These are phyloP conservation scores for Macadamia integrifolia DNA, from an alignment of 164 flowering plant genomes.

Conservation along the genomic window DNA sequence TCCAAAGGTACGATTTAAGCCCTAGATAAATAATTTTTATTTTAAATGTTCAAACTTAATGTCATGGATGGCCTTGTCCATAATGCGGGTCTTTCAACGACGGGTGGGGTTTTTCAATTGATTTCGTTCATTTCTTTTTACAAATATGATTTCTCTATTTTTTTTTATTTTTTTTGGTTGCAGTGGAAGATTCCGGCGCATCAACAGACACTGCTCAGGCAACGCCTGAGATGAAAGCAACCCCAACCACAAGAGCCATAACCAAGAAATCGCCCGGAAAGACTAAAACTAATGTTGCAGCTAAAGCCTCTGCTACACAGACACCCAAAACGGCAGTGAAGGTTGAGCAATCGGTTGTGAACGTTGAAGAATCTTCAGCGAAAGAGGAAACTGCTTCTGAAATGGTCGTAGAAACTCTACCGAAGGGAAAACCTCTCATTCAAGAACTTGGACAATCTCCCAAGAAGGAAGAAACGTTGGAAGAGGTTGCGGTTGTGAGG, in stretches of 20 bases:
- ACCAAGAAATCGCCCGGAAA: slow-evolving; percentile 24
- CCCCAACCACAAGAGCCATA: slow-evolving; percentile 10
- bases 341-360: neutral
- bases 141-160: neutral
- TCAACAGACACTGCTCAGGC: slow-evolving; percentile 15
- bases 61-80: neutral
- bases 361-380: neutral
- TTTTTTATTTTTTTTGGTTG: neutral
- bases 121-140: neutral
- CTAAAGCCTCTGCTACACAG: slow-evolving; percentile 10
- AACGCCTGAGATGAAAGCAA: slow-evolving; percentile 18
- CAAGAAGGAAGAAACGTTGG: slow-evolving; percentile 14
- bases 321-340: slow-evolving; percentile 8
- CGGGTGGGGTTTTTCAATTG: neutral
- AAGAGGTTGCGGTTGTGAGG: slow-evolving; percentile 12
- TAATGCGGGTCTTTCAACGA: neutral
- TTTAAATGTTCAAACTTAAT: too few species aligned
- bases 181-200: slow-evolving; percentile 25
- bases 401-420: slow-evolving; percentile 10
- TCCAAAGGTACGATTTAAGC: neutral
- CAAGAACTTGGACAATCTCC: slow-evolving; percentile 12
- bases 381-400: slow-evolving; percentile 10
- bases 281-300: slow-evolving; percentile 20
- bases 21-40: too few species aligned
- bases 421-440: slow-evolving; percentile 9